Base-by-base conservation (phyloP, 2,329 filamentous ascomycete genomes). In the Monosporascus cannonballus region DNA sequence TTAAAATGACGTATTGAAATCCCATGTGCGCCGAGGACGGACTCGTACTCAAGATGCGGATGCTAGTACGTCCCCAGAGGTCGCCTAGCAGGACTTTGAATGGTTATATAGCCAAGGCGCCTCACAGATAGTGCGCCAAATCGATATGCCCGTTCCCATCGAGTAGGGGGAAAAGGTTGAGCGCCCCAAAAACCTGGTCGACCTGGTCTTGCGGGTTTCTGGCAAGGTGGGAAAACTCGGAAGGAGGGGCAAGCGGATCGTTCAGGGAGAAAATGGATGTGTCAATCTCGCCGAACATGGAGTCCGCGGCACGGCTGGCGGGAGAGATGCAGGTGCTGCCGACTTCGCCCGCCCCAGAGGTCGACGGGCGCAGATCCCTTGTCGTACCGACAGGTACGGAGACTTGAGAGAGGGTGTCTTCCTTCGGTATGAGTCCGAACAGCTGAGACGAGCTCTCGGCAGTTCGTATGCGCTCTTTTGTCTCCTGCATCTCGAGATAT, bases 61-160 rank as follows among this genome's bases (percentile, higher is more conserved):
- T 5, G 9, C 30, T 34, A 34, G 4, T 34, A 34, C 30, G 30
- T 14, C 30, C 30, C 4, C 5, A 34, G 30, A 34, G 11, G 30
- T 34, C 30, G 11, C 30, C 2, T 14, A 14, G 11, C 11, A 9
- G 9, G 4, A 5, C 4, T 14, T 14, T 14, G 30, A 14, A 34
- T 34, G 4, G 11, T 5, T 34, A 34, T 34, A 4, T 34, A 34
- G 30, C 30, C 30, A 34, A 34, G 30, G 30, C 11, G 30, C 30
- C 30, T 66, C 55, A 70, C 34, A 71, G 60, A 47, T 69, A 71
- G 41, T 72, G 70, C 2, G 68, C 76, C 41, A 80, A 64, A 59
- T 80, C 77, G 51, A 81, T 80, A 7, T 78, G 77, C 0, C 78
- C 78, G 1, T 76, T 75, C 0, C 72, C 72, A 38, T 80, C 77